Conservation (phyloP, 768 basidiomycete genomes). For the Phaffia australis region DNA sequence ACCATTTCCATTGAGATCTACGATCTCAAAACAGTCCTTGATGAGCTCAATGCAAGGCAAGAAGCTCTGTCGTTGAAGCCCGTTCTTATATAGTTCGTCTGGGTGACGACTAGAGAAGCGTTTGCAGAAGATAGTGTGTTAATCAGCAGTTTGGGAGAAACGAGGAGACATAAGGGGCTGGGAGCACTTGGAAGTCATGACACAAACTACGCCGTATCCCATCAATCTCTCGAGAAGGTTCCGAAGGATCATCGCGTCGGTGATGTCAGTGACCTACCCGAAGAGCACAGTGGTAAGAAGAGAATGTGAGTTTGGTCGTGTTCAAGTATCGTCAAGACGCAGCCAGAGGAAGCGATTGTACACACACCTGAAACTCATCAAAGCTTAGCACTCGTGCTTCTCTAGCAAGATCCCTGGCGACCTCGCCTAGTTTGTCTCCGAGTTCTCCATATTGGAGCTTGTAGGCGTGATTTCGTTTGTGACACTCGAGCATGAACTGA, state of each 20-base stretch:
- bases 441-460: slow-evolving; percentile 59
- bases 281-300: background rate
- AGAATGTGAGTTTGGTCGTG: background rate
- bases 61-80: slow-evolving; percentile 90
- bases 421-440: slow-evolving; percentile 68
- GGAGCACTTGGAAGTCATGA: slow-evolving; percentile 95
- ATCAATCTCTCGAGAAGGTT: slow-evolving; percentile 77
- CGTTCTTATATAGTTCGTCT: slow-evolving; percentile 95
- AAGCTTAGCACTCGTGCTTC: slow-evolving; percentile 84
- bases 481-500: slow-evolving; percentile 98
- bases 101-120: slow-evolving; percentile 68
- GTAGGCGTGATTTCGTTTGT: slow-evolving; percentile 76
- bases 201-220: slow-evolving; percentile 77
- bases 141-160: background rate
- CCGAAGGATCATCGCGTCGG: slow-evolving; percentile 93
- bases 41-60: slow-evolving; percentile 88
- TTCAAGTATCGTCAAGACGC: slow-evolving; percentile 11
- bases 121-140: background rate
- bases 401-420: slow-evolving; percentile 72
- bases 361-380: slow-evolving; percentile 86
- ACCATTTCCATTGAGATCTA: slow-evolving; percentile 56
- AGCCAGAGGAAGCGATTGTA: background rate
- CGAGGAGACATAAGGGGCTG: background rate
- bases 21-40: slow-evolving; percentile 73
- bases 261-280: slow-evolving; percentile 80